Percentiles rank a stretch among this genome's conserved stretches.
Evolutionary conservation across 805 yeast species (phyloP).

Genomic region (Isabelozyma rhagii): DNA sequence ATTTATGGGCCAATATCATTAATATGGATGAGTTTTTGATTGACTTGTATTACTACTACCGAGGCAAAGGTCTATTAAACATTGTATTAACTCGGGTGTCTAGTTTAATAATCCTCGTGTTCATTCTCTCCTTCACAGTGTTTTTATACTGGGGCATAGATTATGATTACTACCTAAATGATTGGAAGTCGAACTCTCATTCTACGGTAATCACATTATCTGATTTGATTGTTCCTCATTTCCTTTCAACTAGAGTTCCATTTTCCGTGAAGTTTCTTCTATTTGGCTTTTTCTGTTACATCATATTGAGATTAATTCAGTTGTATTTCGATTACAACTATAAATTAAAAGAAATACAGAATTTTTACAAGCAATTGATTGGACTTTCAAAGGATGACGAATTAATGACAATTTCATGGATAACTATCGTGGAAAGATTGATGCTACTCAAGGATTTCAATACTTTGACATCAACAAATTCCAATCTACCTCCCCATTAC

Average conservation of each 20-base stretch:
- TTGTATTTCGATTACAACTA: conserved; percentile 56
- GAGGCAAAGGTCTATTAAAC: conserved; percentile 81
- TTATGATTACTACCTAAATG: conserved; percentile 32
- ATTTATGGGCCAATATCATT: conserved; percentile 96
- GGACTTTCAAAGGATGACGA: conserved; percentile 71
- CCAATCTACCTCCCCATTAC: conserved; percentile 20
- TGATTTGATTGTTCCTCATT: conserved; percentile 37
- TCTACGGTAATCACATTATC: conserved; percentile 22
- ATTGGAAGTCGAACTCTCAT: conserved; percentile 17
- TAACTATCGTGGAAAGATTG: conserved; percentile 71
- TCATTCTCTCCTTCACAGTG: conserved; percentile 75
- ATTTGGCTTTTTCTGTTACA: conserved; percentile 57
- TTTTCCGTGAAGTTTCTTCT: conserved; percentile 53
- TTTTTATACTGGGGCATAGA: conserved; percentile 83
- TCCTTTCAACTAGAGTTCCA: conserved; percentile 44
- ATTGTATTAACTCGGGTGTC: conserved; percentile 64
- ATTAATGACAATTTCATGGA: conserved; percentile 92
- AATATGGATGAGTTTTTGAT: conserved; percentile 83
- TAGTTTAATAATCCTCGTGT: conserved; percentile 71
- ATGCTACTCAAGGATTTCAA: conserved; percentile 77
- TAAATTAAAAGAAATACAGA: conserved; percentile 67
- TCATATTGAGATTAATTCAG: conserved; percentile 51
- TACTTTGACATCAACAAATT: conserved; percentile 52
- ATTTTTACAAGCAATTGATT: conserved; percentile 71
- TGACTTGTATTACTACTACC: conserved; percentile 79